Conservation (phyloP, 306 rosid genomes). For the Crataegus laevigata region DNA sequence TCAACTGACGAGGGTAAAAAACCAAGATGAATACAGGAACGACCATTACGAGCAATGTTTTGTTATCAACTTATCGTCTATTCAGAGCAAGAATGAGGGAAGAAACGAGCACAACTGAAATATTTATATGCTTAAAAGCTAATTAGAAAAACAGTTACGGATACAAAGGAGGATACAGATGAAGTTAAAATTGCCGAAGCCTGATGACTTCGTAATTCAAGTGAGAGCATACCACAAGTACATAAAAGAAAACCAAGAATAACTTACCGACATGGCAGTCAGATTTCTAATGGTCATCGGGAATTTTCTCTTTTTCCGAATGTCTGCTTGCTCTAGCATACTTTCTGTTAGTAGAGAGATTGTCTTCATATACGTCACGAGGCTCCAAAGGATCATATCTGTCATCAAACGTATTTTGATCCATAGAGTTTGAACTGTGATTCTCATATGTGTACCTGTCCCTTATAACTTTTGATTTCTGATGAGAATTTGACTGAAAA, state of each 20-base stretch:
- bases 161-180: constrained; percentile 90
- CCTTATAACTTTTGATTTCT: constrained; percentile 31
- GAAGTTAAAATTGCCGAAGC: constrained; percentile 50
- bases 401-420: constrained; percentile 42
- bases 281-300: background rate
- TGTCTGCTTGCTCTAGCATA: constrained; percentile 21
- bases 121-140: background rate
- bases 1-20: background rate
- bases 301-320: constrained; percentile 5
- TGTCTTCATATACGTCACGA: constrained; percentile 31
- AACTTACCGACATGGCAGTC: constrained; percentile 35
- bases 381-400: constrained; percentile 63
- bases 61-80: background rate
- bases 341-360: constrained; percentile 23
- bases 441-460: constrained; percentile 27
- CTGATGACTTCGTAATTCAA: constrained; percentile 36
- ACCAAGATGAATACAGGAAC: background rate
- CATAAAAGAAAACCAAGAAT: constrained; percentile 8
- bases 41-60: background rate
- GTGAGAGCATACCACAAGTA: constrained; percentile 17
- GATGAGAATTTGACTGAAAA: constrained; percentile 5
- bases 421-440: constrained; percentile 26
- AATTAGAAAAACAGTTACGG: constrained; percentile 37
- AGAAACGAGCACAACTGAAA: background rate
- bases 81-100: background rate